Evolutionary conservation across 106 monocot genomes (phyloP).

Genomic region (Agapanthus africanus): DNA sequence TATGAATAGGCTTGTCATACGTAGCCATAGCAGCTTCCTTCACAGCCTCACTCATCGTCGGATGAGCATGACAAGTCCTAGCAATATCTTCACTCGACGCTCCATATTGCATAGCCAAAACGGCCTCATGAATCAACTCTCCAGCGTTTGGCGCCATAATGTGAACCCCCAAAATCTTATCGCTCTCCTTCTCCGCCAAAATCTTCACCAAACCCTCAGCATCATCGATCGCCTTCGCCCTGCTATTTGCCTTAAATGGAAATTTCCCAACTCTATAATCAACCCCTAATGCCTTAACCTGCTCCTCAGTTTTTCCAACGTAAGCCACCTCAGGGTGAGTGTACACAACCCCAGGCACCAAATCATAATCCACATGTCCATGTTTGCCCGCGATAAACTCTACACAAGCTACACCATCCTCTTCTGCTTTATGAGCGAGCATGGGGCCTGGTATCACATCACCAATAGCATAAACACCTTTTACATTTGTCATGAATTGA

Average conservation of each 20-base stretch:
- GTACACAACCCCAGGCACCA: constrained; percentile 77
- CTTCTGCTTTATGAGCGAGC: constrained; percentile 90
- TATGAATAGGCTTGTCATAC: constrained; percentile 79
- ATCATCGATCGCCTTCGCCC: constrained; percentile 83
- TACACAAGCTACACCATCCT: constrained; percentile 77
- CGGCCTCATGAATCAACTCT: constrained; percentile 76
- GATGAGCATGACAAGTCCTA: constrained; percentile 80
- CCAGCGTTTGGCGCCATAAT: constrained; percentile 83
- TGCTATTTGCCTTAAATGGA: constrained; percentile 74
- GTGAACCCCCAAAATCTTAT: constrained; percentile 77
- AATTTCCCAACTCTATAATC: constrained; percentile 71
- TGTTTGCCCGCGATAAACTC: constrained; percentile 74
- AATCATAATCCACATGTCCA: constrained; percentile 76
- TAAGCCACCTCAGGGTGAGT: constrained; percentile 70
- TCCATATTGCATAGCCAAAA: constrained; percentile 81
- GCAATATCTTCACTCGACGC: constrained; percentile 95
- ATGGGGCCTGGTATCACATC: constrained; percentile 85
- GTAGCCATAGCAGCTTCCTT: constrained; percentile 91
- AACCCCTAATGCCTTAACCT: constrained; percentile 59
- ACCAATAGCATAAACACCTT: constrained; percentile 44
- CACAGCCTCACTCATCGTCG: constrained; percentile 81
- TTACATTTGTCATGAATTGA: constrained; percentile 29
- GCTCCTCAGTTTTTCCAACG: constrained; percentile 77
- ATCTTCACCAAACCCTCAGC: constrained; percentile 84
- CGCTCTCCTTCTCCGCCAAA: constrained; percentile 69